Evolutionary conservation across 2,329 filamentous ascomycete genomes (phyloP), one percentile per base, ranked within the genome.

Genomic region (Thelonectria rubi): DNA sequence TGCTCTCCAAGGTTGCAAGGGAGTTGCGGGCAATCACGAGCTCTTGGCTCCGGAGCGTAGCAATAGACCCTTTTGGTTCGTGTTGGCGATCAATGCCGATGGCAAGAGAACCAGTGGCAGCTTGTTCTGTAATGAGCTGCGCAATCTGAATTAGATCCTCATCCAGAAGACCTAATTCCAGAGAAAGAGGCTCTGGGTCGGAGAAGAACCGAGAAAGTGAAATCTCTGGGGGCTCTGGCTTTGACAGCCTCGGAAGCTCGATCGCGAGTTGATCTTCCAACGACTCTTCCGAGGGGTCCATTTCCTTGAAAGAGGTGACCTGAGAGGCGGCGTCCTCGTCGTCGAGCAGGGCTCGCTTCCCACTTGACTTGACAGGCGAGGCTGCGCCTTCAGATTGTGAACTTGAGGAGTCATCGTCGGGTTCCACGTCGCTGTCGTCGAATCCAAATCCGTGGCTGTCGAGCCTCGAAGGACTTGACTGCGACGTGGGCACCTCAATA

Each of bases 91-190:
- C 66, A 48, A 67, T 71, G 32, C 63, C 70, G 42, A 79, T 72
- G 15, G 77, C 75, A 26, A 85, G 68, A 14, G 72, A 78, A 1
- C 87, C 84, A 10, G 82, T 85, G 2, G 86, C 82, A 20, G 89
- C 84, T 72, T 93, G 90, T 62, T 91, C 88, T 2, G 88, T 88
- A n/a, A 92, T 76, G 39, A 92, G 84, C 69, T 92, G 90, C 0
- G 88, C 89, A 24, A 90, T 82, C 53, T 86, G 85, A 34, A 92
- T 86, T 60, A 86, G 81, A 42, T 91, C 88, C 3, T 87, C 83
- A 56, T 89, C 86, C 1, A 80, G 76, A 15, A 83, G 73, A 10
- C 79, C 75, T 21, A 82, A 70, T 21, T 83, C 80, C 10, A 82
- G 68, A 32, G 76, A 74, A 1, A 82, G 74, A 10, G 86, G 86